phyloP scores from a whole-genome alignment of 2,329 filamentous ascomycete species.

The Anthostomella pinea region DNA sequence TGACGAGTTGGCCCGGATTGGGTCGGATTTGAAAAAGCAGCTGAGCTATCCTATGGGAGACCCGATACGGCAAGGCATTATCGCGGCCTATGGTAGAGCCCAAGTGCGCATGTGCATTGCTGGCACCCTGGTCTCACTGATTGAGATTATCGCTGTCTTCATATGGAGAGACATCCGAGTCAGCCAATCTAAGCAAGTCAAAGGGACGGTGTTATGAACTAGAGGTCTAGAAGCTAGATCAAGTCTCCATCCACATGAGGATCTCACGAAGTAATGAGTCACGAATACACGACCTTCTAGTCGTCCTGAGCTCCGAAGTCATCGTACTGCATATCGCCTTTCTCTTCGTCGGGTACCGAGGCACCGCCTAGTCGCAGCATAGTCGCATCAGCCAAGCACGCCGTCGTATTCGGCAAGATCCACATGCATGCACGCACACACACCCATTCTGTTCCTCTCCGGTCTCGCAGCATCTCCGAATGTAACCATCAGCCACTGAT shows the following conservation, averaged over 20 bases:
- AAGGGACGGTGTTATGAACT: conserved; percentile 30
- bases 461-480: conserved; percentile 23
- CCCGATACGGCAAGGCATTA: conserved; percentile 32
- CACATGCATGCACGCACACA: neutral
- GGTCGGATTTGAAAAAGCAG: conserved; percentile 33
- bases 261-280: too few species aligned
- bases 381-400: too few species aligned
- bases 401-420: too few species aligned
- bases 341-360: too few species aligned
- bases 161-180: conserved; percentile 33
- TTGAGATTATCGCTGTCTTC: conserved; percentile 30
- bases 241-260: too few species aligned
- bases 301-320: too few species aligned
- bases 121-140: conserved; percentile 27
- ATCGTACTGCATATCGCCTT: too few species aligned
- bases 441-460: conserved; percentile 15
- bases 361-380: too few species aligned
- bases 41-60: conserved; percentile 33
- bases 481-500: conserved; percentile 15
- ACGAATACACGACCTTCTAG: too few species aligned
- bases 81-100: conserved; percentile 34
- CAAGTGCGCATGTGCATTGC: conserved; percentile 37
- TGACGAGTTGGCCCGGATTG: conserved; percentile 27
- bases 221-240: conserved; percentile 1
- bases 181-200: conserved; percentile 32